Percentiles rank a stretch among this genome's conserved stretches.
Evolutionary conservation across 768 basidiomycete species (phyloP).

Genomic region (Leccinum disarticulatum): DNA sequence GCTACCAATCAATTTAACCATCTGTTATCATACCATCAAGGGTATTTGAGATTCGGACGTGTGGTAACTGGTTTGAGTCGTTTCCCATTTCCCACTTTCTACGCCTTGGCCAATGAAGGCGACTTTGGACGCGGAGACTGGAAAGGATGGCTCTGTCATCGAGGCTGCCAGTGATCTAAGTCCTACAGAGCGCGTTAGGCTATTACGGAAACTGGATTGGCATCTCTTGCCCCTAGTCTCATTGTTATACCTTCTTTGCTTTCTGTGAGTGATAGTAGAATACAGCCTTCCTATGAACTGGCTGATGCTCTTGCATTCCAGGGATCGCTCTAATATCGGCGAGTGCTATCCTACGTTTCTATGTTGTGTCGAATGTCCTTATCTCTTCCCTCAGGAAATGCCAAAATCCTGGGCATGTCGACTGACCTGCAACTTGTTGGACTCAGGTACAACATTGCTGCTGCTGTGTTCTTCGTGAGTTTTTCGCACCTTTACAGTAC

Average conservation of each 20-base stretch:
- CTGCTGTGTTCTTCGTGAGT: slow-evolving; percentile 39
- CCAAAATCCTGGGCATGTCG: slow-evolving; percentile 45
- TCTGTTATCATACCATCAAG: too few relatives aligned
- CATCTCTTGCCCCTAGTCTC: slow-evolving; percentile 47
- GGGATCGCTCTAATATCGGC: slow-evolving; percentile 48
- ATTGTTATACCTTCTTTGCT: slow-evolving; percentile 45
- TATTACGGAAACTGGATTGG: slow-evolving; percentile 43
- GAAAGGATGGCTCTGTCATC: slow-evolving; percentile 7
- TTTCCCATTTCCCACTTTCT: neutral
- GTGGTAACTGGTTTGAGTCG: too few relatives aligned
- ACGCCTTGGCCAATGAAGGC: slow-evolving; percentile 16
- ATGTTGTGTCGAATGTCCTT: neutral
- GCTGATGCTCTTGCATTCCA: slow-evolving; percentile 10
- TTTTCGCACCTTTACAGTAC: neutral
- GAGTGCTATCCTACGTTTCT: slow-evolving; percentile 13
- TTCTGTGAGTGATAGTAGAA: slow-evolving; percentile 37
- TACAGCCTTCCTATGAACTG: neutral
- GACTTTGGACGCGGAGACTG: slow-evolving; percentile 9
- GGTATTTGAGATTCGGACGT: too few relatives aligned
- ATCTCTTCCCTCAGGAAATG: slow-evolving; percentile 35
- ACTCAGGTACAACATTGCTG: slow-evolving; percentile 37
- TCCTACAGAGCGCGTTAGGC: slow-evolving; percentile 22
- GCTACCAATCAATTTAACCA: too few relatives aligned
- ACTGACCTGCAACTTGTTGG: slow-evolving; percentile 36
- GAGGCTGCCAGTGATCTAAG: slow-evolving; percentile 1